Base-by-base conservation (phyloP, 192 early-diverging fungal species). In the Chytriomyces sp. region DNA sequence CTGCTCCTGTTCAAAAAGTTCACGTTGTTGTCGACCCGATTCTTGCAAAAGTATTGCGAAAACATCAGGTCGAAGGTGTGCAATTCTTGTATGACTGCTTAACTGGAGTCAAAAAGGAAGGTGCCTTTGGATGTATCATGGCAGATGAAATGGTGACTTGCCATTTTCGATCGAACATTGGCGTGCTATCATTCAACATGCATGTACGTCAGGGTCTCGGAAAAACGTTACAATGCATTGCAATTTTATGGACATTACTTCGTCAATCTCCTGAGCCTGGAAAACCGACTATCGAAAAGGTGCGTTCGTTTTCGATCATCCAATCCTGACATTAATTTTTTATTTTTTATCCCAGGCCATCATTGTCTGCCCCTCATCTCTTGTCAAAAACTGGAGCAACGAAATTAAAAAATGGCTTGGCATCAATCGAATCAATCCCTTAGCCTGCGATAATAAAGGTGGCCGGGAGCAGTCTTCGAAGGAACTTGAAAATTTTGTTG, bases 351-450 rank as follows among this genome's bases (percentile, higher is more conserved):
- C 28, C 13, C 26, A 85, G 82, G 85, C 85, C 48, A 97, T 99
- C 72, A 96, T 99, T 50, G 96, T 92, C 7, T 99, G 98, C 75
- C 98, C 98, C 0, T 96, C 78, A 9, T 92, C 90, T 77, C 86
- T 99, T 50, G 98, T 99, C 7, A 92, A 90, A 79, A 99, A 99
- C 79, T 99, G 98, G 98, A 96, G 93, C 16, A 99, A 99, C 78
- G 98, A 99, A 86, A 77, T 98, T 11, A 82, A 91, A 63, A 99
- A 98, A 78, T 98, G 96, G 97, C 87, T 99, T 0, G 96, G 97
- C 6, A 84, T 90, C 2, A 86, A 84, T 61, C 87, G 93, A 50
- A 94, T 99, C 23, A 87, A 89, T 60, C 93, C 96, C 6, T 84
- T 95, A 70, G 92, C 93, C 0, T 95, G 96, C 80, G 97, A 99